phyloP scores from a whole-genome alignment of 2,329 filamentous ascomycete genomes.

The Talaromyces atroroseus region DNA sequence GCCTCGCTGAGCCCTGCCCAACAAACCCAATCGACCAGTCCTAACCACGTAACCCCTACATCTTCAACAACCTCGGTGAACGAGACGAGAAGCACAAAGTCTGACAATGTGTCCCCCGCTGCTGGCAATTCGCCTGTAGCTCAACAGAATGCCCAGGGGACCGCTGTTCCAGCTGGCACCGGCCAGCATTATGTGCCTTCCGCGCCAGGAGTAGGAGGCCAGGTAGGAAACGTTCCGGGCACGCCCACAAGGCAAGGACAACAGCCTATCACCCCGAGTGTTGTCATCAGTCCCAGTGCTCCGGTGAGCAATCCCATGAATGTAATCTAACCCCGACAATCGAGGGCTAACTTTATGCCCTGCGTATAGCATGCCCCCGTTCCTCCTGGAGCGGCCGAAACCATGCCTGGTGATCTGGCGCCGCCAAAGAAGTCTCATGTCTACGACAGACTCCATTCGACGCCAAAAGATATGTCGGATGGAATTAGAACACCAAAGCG shows the following conservation, averaged over 20 bases:
- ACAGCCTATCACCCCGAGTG: conserved; percentile 68
- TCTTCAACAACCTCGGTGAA: conserved; percentile 84
- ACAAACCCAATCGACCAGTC: conserved; percentile 52
- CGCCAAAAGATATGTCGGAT: conserved; percentile 93
- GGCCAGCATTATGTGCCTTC: conserved; percentile 36
- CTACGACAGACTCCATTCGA: conserved; percentile 84
- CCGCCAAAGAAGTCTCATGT: conserved; percentile 92
- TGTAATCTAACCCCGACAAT: not conserved
- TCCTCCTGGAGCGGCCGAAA: conserved; percentile 87
- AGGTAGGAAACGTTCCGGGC: conserved; percentile 42
- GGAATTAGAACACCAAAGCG: conserved; percentile 91
- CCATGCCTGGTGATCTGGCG: conserved; percentile 94
- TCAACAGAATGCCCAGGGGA: conserved; percentile 22
- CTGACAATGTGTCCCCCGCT: conserved; percentile 35
- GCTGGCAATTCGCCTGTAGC: conserved; percentile 22
- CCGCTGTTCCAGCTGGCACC: conserved; percentile 25
- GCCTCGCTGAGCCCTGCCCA: conserved; percentile 40
- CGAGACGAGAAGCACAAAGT: conserved; percentile 77
- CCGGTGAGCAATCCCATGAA: conserved; percentile 57
- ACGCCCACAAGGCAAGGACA: conserved; percentile 60
- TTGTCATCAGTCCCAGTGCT: conserved; percentile 90
- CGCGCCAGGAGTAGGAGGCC: conserved; percentile 23
- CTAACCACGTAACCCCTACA: conserved; percentile 68
- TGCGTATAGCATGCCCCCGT: conserved; percentile 65
- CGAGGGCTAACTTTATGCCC: not conserved